Percentiles rank a stretch among this genome's conserved stretches.
Conservation (phyloP, 805 yeast species). For the Metschnikowia anglica region DNA sequence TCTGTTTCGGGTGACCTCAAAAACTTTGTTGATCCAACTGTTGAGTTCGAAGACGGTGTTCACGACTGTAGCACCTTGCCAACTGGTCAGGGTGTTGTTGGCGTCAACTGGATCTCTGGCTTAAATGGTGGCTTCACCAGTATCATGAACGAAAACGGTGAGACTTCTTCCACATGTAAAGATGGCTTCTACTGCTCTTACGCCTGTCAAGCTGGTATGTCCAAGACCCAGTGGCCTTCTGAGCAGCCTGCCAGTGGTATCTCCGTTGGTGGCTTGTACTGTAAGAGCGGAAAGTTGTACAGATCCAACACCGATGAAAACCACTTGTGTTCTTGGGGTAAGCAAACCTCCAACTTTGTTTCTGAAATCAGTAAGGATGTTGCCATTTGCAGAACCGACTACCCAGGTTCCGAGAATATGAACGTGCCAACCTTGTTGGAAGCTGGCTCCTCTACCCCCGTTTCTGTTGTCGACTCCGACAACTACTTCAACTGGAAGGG, state of each 20-base stretch:
- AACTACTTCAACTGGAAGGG: conserved; percentile 58
- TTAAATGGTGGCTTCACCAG: conserved; percentile 45
- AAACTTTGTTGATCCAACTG: conserved; percentile 20
- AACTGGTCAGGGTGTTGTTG: conserved; percentile 24
- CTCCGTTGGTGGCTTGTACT: conserved; percentile 68
- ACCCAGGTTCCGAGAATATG: conserved; percentile 83
- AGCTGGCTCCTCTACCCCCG: conserved; percentile 47
- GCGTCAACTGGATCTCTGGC: conserved; percentile 25
- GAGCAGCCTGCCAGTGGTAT: conserved; percentile 66
- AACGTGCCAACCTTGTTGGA: conserved; percentile 65
- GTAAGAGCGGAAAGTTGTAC: conserved; percentile 63
- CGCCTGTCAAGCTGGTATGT: conserved; percentile 78
- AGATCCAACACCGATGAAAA: conserved; percentile 51
- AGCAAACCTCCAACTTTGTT: conserved; percentile 51
- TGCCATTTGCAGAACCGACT: conserved; percentile 74
- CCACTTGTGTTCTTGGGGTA: conserved; percentile 67
- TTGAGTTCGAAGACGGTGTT: conserved; percentile 21
- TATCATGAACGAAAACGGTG: conserved; percentile 49
- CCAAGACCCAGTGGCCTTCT: conserved; percentile 78
- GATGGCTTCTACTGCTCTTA: conserved; percentile 75
- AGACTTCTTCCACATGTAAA: conserved; percentile 47
- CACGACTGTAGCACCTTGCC: conserved; percentile 24
- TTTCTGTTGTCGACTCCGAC: conserved; percentile 60
- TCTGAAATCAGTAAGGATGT: conserved; percentile 51
- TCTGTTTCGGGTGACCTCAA: conserved; percentile 19